Percentiles rank a stretch among this genome's conserved stretches.
phyloP scores from a whole-genome alignment of 768 basidiomycete genomes.

The Termitomyces sp. region DNA sequence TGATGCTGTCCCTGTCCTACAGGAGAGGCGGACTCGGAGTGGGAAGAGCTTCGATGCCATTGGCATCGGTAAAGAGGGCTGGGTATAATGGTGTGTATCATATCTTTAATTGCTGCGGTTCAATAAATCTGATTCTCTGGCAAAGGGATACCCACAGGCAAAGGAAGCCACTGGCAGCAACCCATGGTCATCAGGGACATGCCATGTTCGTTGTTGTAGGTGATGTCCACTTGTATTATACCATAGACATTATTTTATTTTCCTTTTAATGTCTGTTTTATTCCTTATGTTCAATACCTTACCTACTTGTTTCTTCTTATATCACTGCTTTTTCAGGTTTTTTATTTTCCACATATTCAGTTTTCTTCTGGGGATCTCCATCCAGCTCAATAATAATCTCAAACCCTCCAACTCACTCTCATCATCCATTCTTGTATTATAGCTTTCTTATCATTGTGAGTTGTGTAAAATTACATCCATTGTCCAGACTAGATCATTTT shows the following conservation, averaged over 20 bases:
- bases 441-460: background rate
- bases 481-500: background rate
- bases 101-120: conserved; percentile 41
- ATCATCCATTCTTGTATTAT: background rate
- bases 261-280: conserved; percentile 4
- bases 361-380: conserved; percentile 4
- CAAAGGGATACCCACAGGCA: conserved; percentile 16
- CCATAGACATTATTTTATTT: conserved; percentile 4
- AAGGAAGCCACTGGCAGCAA: conserved; percentile 21
- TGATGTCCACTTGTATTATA: conserved; percentile 6
- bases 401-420: background rate
- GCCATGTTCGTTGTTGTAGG: conserved; percentile 13
- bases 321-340: conserved; percentile 1
- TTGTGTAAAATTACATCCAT: conserved; percentile 4
- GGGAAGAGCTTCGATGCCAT: conserved; percentile 85
- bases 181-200: conserved; percentile 1
- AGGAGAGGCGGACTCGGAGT: conserved; percentile 75
- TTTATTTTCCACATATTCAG: conserved; percentile 5
- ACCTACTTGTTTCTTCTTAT: background rate
- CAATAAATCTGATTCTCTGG: conserved; percentile 38
- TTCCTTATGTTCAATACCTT: conserved; percentile 1
- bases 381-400: conserved; percentile 8
- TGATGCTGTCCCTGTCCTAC: conserved; percentile 65
- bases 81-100: conserved; percentile 59
- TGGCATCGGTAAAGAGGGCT: conserved; percentile 70